A percentile compares a stretch with the other conserved stretches of the same genome.
phyloP scores from a whole-genome alignment of 1,284 basidiomycete genomes.

The Trametes hirsuta region DNA sequence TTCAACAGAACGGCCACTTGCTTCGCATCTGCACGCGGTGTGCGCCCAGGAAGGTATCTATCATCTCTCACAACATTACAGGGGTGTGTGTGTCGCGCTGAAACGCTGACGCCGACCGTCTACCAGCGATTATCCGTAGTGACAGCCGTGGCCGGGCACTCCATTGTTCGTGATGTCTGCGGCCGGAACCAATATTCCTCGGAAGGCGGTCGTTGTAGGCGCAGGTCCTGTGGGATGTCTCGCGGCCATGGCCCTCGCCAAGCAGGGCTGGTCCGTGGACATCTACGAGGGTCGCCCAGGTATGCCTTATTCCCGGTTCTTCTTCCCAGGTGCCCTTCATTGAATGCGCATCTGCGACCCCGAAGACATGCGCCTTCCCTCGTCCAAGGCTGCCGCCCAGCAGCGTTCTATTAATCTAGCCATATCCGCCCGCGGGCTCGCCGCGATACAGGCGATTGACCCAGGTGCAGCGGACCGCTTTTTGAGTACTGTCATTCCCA shows the following conservation, averaged over 20 bases:
- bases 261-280: constrained; percentile 87
- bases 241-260: constrained; percentile 84
- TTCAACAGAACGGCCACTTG: not conserved
- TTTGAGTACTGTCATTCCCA: constrained; percentile 84
- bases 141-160: constrained; percentile 10
- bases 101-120: constrained; percentile 12
- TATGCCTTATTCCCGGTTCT: constrained; percentile 41
- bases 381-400: constrained; percentile 62
- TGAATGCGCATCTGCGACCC: constrained; percentile 15
- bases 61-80: constrained; percentile 1
- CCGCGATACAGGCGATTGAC: constrained; percentile 83
- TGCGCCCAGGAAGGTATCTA: constrained; percentile 1
- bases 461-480: constrained; percentile 76
- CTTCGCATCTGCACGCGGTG: not conserved
- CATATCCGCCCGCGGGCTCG: constrained; percentile 91
- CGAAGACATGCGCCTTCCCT: constrained; percentile 71
- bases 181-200: constrained; percentile 16
- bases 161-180: constrained; percentile 12
- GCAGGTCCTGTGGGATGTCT: constrained; percentile 97
- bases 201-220: constrained; percentile 71
- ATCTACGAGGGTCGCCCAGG: constrained; percentile 89
- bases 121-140: constrained; percentile 14
- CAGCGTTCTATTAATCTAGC: constrained; percentile 96
- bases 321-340: constrained; percentile 25
- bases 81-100: constrained; percentile 1